These are phyloP conservation scores for Phytophthora syringae DNA, from an alignment of 352 stramenopile genomes.

Conservation along the genomic window DNA sequence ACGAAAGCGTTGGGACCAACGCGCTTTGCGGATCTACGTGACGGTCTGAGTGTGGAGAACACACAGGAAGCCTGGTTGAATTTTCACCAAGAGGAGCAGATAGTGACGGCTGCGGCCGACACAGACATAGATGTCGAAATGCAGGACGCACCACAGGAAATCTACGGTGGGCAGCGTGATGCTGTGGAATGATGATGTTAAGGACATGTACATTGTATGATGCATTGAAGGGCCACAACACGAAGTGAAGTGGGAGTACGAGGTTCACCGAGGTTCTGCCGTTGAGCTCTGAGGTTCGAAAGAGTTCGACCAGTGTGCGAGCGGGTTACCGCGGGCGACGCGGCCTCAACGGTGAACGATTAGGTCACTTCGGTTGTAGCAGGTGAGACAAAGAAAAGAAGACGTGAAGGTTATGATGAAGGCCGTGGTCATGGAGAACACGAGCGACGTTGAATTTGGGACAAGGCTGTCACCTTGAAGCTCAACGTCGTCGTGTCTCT, in stretches of 20 bases:
- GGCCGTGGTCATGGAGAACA: too few species aligned
- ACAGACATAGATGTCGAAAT: neutral
- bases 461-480: neutral
- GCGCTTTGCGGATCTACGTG: neutral
- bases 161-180: neutral
- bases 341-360: too few species aligned
- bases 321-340: neutral
- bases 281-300: too few species aligned
- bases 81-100: neutral
- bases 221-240: neutral
- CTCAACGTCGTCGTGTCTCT: neutral
- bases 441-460: neutral
- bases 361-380: too few species aligned
- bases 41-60: neutral
- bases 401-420: too few species aligned
- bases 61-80: neutral
- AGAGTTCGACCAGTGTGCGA: neutral
- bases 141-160: neutral
- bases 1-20: constrained; percentile 4
- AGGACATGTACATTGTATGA: too few species aligned
- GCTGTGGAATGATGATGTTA: too few species aligned
- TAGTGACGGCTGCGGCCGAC: too few species aligned
- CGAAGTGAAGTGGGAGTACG: neutral
- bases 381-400: too few species aligned
- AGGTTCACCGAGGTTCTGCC: too few species aligned